phyloP scores from a whole-genome alignment of 1,284 basidiomycete genomes.

The Moniliophthora roreri region DNA sequence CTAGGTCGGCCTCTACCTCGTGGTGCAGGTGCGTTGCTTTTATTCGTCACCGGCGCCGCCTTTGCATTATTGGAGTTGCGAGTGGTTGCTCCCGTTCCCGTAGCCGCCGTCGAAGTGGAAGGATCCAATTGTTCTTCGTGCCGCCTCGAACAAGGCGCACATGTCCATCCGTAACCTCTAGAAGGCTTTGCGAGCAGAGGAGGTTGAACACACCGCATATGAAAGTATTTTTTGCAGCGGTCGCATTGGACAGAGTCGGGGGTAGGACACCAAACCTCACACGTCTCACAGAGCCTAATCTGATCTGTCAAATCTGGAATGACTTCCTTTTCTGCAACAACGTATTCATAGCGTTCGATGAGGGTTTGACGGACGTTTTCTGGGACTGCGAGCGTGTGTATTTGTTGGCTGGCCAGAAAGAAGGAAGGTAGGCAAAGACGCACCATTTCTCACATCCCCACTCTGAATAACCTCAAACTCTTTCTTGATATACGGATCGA shows the following conservation, averaged over 20 bases:
- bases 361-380: slow-evolving; percentile 77
- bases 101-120: slow-evolving; percentile 54
- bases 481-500: slow-evolving; percentile 97
- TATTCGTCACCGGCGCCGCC: too few relatives aligned
- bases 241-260: slow-evolving; percentile 93
- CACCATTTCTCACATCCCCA: slow-evolving; percentile 86
- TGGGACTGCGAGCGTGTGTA: too few relatives aligned
- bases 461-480: slow-evolving; percentile 96
- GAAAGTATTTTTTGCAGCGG: slow-evolving; percentile 91
- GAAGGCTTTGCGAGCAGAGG: slow-evolving; percentile 95
- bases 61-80: slow-evolving; percentile 18
- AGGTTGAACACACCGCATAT: slow-evolving; percentile 93
- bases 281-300: slow-evolving; percentile 84
- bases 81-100: neutral
- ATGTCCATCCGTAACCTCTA: slow-evolving; percentile 97
- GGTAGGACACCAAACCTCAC: slow-evolving; percentile 87
- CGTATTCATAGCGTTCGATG: slow-evolving; percentile 87
- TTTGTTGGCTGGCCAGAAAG: too few relatives aligned
- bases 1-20: slow-evolving; percentile 70
- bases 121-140: slow-evolving; percentile 81
- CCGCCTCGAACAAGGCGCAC: slow-evolving; percentile 86
- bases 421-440: slow-evolving; percentile 42
- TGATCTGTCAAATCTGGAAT: slow-evolving; percentile 88
- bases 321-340: slow-evolving; percentile 92
- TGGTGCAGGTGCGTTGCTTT: slow-evolving; percentile 68